A percentile compares a stretch with the other conserved stretches of the same genome.
phyloP scores from a whole-genome alignment of 2,329 filamentous ascomycete genomes.

The Pseudogymnoascus sp. region DNA sequence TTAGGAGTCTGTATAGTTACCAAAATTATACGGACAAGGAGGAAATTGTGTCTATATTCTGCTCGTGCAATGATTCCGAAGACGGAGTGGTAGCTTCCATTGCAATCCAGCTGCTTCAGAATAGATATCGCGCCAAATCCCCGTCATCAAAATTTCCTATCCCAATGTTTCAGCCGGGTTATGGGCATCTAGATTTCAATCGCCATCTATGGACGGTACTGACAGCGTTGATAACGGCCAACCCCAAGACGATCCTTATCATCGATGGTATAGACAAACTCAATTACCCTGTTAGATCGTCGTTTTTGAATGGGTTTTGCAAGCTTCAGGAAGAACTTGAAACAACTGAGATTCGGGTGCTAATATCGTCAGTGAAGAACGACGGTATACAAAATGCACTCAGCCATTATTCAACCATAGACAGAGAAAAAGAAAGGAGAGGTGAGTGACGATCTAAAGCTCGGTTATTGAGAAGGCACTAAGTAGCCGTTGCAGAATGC shows the following conservation, averaged over 20 bases:
- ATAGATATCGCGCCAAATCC: not conserved
- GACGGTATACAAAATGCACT: not conserved
- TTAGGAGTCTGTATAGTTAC: not conserved
- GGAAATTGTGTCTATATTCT: no score
- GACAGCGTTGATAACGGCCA: not conserved
- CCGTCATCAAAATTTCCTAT: not conserved
- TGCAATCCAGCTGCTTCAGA: not conserved
- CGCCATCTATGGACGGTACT: not conserved
- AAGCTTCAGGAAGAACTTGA: no score
- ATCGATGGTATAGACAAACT: not conserved
- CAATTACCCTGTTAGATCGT: not conserved
- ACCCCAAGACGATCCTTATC: not conserved
- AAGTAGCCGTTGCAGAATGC: not conserved
- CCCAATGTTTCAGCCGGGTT: not conserved
- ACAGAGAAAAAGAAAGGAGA: slow-evolving; percentile 8
- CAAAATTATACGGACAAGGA: no score
- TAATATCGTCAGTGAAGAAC: not conserved
- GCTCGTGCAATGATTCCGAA: not conserved
- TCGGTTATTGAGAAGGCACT: not conserved
- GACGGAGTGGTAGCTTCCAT: not conserved
- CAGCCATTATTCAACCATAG: not conserved
- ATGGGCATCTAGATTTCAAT: not conserved
- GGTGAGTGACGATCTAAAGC: not conserved
- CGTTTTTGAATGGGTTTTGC: not conserved
- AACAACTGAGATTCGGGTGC: no score